A percentile compares a stretch with the other conserved stretches of the same genome.
phyloP scores from a whole-genome alignment of 2,329 filamentous ascomycete species.

The Ophiobolus disseminans region DNA sequence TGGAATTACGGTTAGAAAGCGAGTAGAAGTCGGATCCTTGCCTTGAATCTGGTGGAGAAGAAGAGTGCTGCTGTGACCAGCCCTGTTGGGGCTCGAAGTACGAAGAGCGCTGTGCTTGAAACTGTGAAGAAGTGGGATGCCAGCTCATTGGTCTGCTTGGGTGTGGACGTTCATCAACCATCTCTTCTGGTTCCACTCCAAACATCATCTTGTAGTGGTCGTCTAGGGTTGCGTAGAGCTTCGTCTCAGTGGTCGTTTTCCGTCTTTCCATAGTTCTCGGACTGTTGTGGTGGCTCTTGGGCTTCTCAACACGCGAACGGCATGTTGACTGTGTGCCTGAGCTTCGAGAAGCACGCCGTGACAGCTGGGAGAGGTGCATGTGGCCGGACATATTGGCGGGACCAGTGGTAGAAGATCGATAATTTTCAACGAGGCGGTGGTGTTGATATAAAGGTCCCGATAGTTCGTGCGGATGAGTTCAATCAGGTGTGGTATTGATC shows the following conservation, averaged over 20 bases:
- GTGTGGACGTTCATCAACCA: constrained; percentile 32
- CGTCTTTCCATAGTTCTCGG: constrained; percentile 46
- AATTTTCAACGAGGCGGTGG: constrained; percentile 6
- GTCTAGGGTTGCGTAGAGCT: constrained; percentile 49
- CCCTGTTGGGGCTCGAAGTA: constrained; percentile 37
- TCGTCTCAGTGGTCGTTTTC: constrained; percentile 47
- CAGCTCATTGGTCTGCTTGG: constrained; percentile 70
- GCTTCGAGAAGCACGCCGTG: constrained; percentile 42
- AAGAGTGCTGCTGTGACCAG: constrained; percentile 31
- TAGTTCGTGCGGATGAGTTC: constrained; percentile 9
- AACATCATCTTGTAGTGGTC: constrained; percentile 53
- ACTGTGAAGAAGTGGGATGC: constrained; percentile 69
- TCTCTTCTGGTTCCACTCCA: constrained; percentile 40
- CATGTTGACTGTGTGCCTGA: constrained; percentile 34
- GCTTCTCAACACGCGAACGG: constrained; percentile 49
- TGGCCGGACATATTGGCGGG: constrained; percentile 33
- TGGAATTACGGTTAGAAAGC: constrained; percentile 44
- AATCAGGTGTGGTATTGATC: constrained; percentile 4
- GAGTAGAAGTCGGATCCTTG: constrained; percentile 46
- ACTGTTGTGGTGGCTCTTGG: constrained; percentile 49
- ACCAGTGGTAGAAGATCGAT: constrained; percentile 19
- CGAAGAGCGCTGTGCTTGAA: constrained; percentile 31
- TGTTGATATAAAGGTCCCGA: constrained; percentile 13
- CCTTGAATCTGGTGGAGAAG: constrained; percentile 34
- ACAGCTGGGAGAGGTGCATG: constrained; percentile 35